Evolutionary conservation across 345 rosid genomes (phyloP).

Genomic region (Brassica incana): DNA sequence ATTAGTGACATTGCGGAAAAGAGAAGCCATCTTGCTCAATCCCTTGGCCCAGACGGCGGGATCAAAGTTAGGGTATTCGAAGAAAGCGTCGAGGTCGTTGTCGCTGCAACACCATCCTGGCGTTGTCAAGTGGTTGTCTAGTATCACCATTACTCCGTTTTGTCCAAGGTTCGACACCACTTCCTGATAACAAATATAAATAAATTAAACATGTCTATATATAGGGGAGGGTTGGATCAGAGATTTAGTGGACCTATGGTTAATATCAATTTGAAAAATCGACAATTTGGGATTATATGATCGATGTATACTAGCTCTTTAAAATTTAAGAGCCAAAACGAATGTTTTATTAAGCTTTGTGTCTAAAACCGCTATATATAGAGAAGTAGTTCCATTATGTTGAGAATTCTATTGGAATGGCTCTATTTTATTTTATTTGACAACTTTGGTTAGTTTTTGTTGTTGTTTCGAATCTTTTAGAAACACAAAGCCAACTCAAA

Average conservation of each 20-base stretch:
- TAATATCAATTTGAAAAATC: too few species aligned
- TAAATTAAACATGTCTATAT: background rate
- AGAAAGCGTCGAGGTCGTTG: constrained; percentile 76
- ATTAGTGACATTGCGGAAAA: constrained; percentile 54
- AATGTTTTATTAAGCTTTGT: too few species aligned
- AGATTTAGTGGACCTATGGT: too few species aligned
- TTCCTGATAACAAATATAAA: constrained; percentile 42
- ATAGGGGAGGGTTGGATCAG: too few species aligned
- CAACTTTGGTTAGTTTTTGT: too few species aligned
- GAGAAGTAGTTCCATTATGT: background rate
- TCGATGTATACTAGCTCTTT: too few species aligned
- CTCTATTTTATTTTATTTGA: background rate
- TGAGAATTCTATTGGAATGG: background rate
- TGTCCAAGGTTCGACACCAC: constrained; percentile 69
- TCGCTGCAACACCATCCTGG: constrained; percentile 89
- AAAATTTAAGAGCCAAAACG: too few species aligned
- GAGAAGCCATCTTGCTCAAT: constrained; percentile 61
- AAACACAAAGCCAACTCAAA: too few species aligned
- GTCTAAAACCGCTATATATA: background rate
- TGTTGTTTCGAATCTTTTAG: too few species aligned
- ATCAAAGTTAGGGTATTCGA: constrained; percentile 67
- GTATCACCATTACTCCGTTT: constrained; percentile 70
- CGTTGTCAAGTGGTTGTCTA: constrained; percentile 77
- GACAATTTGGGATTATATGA: too few species aligned
- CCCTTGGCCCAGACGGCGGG: constrained; percentile 75